These are phyloP conservation scores for Aspergillus sp. DNA, from an alignment of 2,329 filamentous ascomycete species.

Conservation along the genomic window DNA sequence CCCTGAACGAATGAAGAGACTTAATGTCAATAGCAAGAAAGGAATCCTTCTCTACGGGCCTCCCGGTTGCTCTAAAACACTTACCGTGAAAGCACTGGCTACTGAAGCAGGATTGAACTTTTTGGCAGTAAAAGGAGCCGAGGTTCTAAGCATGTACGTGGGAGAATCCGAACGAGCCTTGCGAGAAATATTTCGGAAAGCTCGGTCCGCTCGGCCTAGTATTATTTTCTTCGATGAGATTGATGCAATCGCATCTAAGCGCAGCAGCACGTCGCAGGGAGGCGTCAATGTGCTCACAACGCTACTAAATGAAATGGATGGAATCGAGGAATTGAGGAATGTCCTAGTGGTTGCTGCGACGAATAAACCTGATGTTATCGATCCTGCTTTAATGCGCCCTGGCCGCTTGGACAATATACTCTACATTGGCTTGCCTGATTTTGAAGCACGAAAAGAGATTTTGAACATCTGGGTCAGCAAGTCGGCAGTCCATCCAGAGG, in stretches of 20 bases:
- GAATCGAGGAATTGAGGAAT: constrained; percentile 74
- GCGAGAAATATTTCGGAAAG: constrained; percentile 77
- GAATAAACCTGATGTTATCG: constrained; percentile 79
- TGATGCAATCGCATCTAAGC: constrained; percentile 66
- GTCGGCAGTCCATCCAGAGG: constrained; percentile 54
- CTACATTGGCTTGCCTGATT: constrained; percentile 76
- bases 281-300: constrained; percentile 80
- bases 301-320: constrained; percentile 90
- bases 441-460: constrained; percentile 67
- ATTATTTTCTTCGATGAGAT: constrained; percentile 98
- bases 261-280: constrained; percentile 45
- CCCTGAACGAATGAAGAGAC: constrained; percentile 44
- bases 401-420: constrained; percentile 79
- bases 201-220: constrained; percentile 75
- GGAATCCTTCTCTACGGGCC: constrained; percentile 86
- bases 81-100: constrained; percentile 83
- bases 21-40: constrained; percentile 59
- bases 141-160: constrained; percentile 94
- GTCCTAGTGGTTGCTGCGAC: constrained; percentile 87
- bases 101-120: constrained; percentile 90
- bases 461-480: constrained; percentile 60
- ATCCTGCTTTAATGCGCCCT: constrained; percentile 76
- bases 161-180: constrained; percentile 86
- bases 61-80: constrained; percentile 89
- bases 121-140: constrained; percentile 86